Percentiles rank a stretch among this genome's conserved stretches.
Evolutionary conservation across 2,329 filamentous ascomycete genomes (phyloP).

Genomic region (Penicillium concentricum): DNA sequence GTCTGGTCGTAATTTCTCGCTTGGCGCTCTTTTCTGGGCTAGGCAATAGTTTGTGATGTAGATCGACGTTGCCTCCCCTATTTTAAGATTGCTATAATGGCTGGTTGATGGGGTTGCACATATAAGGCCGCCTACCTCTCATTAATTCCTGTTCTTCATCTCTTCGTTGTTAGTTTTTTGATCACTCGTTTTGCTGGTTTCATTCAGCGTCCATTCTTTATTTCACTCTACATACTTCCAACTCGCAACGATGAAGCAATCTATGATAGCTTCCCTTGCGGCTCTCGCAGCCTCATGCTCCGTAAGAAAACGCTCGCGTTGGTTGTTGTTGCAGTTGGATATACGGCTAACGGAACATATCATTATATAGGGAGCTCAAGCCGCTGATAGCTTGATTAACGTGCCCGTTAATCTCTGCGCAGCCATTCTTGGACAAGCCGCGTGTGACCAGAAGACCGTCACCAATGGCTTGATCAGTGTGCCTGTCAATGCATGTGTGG

Average conservation of each 20-base stretch:
- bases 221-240: conserved; percentile 6
- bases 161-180: conserved; percentile 14
- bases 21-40: conserved; percentile 1
- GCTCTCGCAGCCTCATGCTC: conserved; percentile 25
- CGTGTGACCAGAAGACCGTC: conserved; percentile 22
- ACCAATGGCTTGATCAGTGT: conserved; percentile 22
- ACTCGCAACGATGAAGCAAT: conserved; percentile 21
- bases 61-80: conserved; percentile 13
- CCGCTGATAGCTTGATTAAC: conserved; percentile 17
- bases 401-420: conserved; percentile 26
- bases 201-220: conserved; percentile 27
- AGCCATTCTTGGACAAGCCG: conserved; percentile 23
- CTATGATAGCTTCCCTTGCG: conserved; percentile 22
- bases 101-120: not conserved
- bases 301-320: not conserved
- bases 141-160: not conserved
- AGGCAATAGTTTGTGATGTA: conserved; percentile 6
- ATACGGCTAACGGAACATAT: not conserved
- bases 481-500: conserved; percentile 24
- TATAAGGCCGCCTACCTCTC: conserved; percentile 5
- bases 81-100: conserved; percentile 2
- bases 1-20: conserved; percentile 9
- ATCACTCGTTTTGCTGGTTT: conserved; percentile 27
- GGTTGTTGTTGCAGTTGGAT: not conserved
- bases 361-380: conserved; percentile 10